phyloP scores from a whole-genome alignment of 805 yeast species.

The Wickerhamomyces silvicola region DNA sequence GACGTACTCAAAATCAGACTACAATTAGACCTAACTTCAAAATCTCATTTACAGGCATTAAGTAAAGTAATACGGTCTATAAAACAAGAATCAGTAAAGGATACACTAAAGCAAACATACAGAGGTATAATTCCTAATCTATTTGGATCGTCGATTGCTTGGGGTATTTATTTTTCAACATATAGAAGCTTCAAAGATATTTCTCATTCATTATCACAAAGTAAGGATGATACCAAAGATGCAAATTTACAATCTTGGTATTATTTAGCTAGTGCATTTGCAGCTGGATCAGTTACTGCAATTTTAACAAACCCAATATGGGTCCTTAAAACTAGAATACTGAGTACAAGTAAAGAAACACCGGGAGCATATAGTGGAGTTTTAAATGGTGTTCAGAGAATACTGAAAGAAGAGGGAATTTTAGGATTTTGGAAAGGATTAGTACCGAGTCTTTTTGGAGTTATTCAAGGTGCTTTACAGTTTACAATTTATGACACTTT shows the following conservation, averaged over 20 bases:
- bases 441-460: constrained; percentile 70
- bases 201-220: constrained; percentile 14
- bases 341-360: constrained; percentile 26
- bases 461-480: constrained; percentile 85
- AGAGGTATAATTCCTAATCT: constrained; percentile 45
- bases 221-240: constrained; percentile 21
- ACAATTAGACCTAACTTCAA: constrained; percentile 48
- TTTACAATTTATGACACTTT: constrained; percentile 79
- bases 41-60: constrained; percentile 24
- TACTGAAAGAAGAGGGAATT: constrained; percentile 51
- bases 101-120: constrained; percentile 9
- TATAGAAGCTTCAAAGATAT: constrained; percentile 57
- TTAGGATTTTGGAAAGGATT: constrained; percentile 67
- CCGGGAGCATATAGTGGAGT: constrained; percentile 54
- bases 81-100: background rate
- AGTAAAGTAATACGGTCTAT: constrained; percentile 17
- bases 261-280: constrained; percentile 49
- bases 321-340: constrained; percentile 87
- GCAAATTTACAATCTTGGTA: constrained; percentile 33
- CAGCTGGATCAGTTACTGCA: constrained; percentile 74
- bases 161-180: constrained; percentile 82
- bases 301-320: constrained; percentile 86
- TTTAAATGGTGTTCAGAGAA: constrained; percentile 44
- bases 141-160: constrained; percentile 77
- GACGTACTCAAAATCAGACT: constrained; percentile 80